These are phyloP conservation scores for Blyttiomyces sp. DNA, from an alignment of 371 early-diverging fungal genomes.

Conservation along the genomic window DNA sequence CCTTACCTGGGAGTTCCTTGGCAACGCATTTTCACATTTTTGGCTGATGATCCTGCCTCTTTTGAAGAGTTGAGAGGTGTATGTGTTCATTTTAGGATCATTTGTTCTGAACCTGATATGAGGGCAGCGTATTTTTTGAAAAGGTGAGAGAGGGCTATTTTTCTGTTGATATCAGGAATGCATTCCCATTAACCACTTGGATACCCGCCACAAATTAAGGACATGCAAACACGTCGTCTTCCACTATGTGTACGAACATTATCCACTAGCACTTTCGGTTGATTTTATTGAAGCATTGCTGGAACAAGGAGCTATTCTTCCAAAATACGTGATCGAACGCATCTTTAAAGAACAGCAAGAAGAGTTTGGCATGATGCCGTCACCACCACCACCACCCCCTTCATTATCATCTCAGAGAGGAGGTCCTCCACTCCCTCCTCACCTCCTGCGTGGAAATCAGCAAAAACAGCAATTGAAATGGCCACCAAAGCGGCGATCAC, in stretches of 20 bases:
- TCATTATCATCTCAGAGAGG: no score
- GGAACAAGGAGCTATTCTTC: slow-evolving; percentile 11
- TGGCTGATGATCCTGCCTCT: slow-evolving; percentile 9
- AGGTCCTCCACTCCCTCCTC: no score
- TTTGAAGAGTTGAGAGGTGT: slow-evolving; percentile 14
- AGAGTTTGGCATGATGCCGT: no score
- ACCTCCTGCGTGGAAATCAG: no score
- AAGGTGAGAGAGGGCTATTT: neutral
- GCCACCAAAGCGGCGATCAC: no score
- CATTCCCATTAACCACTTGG: neutral
- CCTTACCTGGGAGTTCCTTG: no score
- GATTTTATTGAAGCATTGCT: slow-evolving; percentile 20
- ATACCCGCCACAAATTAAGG: slow-evolving; percentile 1
- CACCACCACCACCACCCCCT: neutral
- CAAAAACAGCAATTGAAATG: no score
- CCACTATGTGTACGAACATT: slow-evolving; percentile 3
- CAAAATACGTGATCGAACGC: slow-evolving; percentile 23
- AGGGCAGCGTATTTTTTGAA: slow-evolving; percentile 13
- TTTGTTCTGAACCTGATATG: slow-evolving; percentile 6
- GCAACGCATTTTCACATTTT: neutral
- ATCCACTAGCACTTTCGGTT: slow-evolving; percentile 17
- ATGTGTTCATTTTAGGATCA: slow-evolving; percentile 7
- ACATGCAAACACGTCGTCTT: slow-evolving; percentile 20
- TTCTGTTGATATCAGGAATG: neutral
- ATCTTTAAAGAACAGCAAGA: slow-evolving; percentile 6